Evolutionary conservation across 371 early-diverging fungal genomes (phyloP), one percentile per base, ranked within the genome.

Genomic region (Zychaea mexicana): DNA sequence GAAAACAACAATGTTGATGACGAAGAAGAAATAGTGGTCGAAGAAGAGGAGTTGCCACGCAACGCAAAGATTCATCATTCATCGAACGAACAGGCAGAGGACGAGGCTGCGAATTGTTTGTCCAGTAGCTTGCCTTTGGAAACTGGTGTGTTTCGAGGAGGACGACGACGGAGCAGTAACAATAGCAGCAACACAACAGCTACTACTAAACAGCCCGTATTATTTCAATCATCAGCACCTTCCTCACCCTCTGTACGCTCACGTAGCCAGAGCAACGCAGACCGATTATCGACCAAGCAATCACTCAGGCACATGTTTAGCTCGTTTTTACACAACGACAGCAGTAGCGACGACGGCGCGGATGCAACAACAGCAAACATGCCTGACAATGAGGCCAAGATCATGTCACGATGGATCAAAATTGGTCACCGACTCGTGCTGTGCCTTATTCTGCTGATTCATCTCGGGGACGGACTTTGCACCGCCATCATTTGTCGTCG

Each of bases 51-150:
- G 49, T 15, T 56, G 9, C 33, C 64, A 24, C 57, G n/a, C 39
- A 58, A 58, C 22, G 59, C 59, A 8, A 58, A 33, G 15, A 36
- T 58, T 1, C 45, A 28, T 45, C 59, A 58, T 45, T 58, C 59
- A 32, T 57, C 38, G 22, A 38, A 27, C 24, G 30, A 58, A 42
- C 22, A 57, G 7, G 31, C 57, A 0, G 52, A 52, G 24, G 52
- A 30, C n/a, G 26, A 27, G 15, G 45, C n/a, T 19, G 59, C 8
- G 13, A 15, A 24, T 58, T 27, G 19, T 45, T 57, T 74, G 22
- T 74, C 78, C 0, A 75, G 75, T 19, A 78, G 78, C 33, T 64
- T 75, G 2, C 78, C 78, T 12, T 62, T 75, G 8, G 71, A 76
- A 21, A 45, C 69, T 6, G 68, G 54, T 17, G 42, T 24, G 0